These are phyloP conservation scores for Ustilago sp. DNA, from an alignment of 1,284 basidiomycete species.

Conservation along the genomic window DNA sequence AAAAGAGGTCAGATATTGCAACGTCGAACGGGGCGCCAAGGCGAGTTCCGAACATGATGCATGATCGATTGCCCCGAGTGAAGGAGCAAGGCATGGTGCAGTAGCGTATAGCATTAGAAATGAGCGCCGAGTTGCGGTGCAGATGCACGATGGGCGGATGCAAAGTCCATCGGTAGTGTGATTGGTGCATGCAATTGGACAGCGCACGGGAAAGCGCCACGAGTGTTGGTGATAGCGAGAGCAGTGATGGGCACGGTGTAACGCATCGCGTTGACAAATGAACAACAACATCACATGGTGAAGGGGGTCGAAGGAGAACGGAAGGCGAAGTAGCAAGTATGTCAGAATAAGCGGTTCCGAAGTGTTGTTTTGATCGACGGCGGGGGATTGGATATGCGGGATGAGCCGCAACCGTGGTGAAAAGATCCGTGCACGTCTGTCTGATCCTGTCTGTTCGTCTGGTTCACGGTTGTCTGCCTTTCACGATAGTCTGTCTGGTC, in stretches of 20 bases:
- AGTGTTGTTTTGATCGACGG: slow-evolving; percentile 1
- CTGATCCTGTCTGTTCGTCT: too few species aligned
- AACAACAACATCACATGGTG: slow-evolving; percentile 12
- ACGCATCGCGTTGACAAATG: background rate
- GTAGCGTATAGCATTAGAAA: background rate
- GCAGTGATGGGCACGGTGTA: background rate
- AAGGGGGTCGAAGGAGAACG: slow-evolving; percentile 10
- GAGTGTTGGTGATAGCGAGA: background rate
- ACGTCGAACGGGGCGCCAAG: slow-evolving; percentile 3
- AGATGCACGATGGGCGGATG: background rate
- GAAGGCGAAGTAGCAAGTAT: slow-evolving; percentile 30
- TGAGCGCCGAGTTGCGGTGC: background rate
- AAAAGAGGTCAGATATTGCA: background rate
- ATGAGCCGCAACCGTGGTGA: background rate
- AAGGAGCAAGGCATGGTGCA: background rate
- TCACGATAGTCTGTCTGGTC: too few species aligned
- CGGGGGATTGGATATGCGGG: background rate
- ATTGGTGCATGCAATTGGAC: background rate
- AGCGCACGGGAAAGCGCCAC: background rate
- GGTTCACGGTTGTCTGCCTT: background rate
- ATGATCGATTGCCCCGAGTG: background rate
- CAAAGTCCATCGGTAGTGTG: background rate
- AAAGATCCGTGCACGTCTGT: background rate
- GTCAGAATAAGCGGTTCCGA: slow-evolving; percentile 38
- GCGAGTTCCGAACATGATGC: slow-evolving; percentile 1